Evolutionary conservation across 805 yeast genomes (phyloP).

Genomic region (Pichia nanzhaoensis): DNA sequence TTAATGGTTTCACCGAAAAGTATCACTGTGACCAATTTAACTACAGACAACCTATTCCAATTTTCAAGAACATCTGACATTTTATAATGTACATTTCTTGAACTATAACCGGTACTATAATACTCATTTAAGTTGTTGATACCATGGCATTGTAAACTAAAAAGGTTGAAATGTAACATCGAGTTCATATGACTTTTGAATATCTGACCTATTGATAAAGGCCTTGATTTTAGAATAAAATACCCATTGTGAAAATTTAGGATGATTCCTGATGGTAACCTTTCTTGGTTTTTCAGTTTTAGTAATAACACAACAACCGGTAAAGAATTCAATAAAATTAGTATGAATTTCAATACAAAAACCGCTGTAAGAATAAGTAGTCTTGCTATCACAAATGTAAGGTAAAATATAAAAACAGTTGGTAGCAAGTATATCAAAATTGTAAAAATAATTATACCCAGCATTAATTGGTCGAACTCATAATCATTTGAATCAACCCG

Average conservation of each 20-base stretch:
- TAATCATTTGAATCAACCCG: slow-evolving; percentile 83
- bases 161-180: slow-evolving; percentile 24
- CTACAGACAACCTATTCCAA: slow-evolving; percentile 23
- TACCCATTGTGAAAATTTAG: slow-evolving; percentile 22
- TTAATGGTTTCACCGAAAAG: slow-evolving; percentile 27
- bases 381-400: slow-evolving; percentile 59
- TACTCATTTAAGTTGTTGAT: not conserved
- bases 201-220: slow-evolving; percentile 25
- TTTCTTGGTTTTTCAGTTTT: slow-evolving; percentile 69
- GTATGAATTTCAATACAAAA: slow-evolving; percentile 48
- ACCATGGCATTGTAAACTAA: slow-evolving; percentile 15
- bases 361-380: slow-evolving; percentile 41
- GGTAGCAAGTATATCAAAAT: slow-evolving; percentile 74
- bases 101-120: not conserved
- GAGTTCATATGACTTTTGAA: slow-evolving; percentile 26
- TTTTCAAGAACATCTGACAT: slow-evolving; percentile 18
- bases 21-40: slow-evolving; percentile 18
- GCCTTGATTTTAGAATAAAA: slow-evolving; percentile 23
- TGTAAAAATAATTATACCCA: slow-evolving; percentile 86
- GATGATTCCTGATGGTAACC: slow-evolving; percentile 48
- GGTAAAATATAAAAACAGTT: slow-evolving; percentile 79
- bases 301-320: slow-evolving; percentile 81
- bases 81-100: slow-evolving; percentile 1
- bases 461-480: slow-evolving; percentile 75
- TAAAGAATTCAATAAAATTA: slow-evolving; percentile 69